Conservation (phyloP, 768 basidiomycete genomes). For the Pleurotus sapidus region DNA sequence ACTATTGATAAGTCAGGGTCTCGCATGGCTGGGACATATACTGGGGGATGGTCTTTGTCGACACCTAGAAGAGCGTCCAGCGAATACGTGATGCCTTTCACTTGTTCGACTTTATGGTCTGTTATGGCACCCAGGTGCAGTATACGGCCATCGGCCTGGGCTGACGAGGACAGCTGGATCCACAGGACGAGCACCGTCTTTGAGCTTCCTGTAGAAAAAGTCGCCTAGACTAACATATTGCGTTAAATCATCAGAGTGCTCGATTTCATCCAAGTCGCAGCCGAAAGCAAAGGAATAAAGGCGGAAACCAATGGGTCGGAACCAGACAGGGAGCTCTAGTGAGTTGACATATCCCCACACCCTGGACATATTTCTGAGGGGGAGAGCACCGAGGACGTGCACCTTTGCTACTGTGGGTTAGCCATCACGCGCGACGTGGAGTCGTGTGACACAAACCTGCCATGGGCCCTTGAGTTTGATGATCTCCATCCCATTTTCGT, state of each 20-base stretch:
- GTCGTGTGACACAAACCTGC: conserved; percentile 59
- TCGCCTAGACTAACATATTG: conserved; percentile 85
- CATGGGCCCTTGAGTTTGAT: conserved; percentile 86
- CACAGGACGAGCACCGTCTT: conserved; percentile 78
- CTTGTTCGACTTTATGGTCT: conserved; percentile 83
- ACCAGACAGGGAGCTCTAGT: conserved; percentile 90
- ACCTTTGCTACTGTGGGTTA: conserved; percentile 48
- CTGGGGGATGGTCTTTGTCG: conserved; percentile 47
- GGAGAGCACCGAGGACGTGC: conserved; percentile 94
- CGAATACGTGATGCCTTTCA: conserved; percentile 97
- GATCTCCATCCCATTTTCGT: conserved; percentile 81
- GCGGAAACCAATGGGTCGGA: conserved; percentile 86
- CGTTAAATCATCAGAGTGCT: conserved; percentile 64
- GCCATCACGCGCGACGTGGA: background rate
- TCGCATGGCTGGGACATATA: conserved; percentile 35
- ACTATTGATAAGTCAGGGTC: conserved; percentile 55
- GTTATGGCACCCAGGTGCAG: conserved; percentile 89
- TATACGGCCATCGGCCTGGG: conserved; percentile 92
- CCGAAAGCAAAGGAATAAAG: conserved; percentile 88
- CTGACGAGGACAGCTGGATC: conserved; percentile 78
- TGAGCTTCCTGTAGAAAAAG: conserved; percentile 92
- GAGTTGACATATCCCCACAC: conserved; percentile 97
- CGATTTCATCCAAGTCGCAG: conserved; percentile 91
- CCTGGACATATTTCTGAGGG: conserved; percentile 92
- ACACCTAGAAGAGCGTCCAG: conserved; percentile 90